These are phyloP conservation scores for Talaromyces sp. DNA, from an alignment of 2,329 filamentous ascomycete genomes.

Conservation along the genomic window DNA sequence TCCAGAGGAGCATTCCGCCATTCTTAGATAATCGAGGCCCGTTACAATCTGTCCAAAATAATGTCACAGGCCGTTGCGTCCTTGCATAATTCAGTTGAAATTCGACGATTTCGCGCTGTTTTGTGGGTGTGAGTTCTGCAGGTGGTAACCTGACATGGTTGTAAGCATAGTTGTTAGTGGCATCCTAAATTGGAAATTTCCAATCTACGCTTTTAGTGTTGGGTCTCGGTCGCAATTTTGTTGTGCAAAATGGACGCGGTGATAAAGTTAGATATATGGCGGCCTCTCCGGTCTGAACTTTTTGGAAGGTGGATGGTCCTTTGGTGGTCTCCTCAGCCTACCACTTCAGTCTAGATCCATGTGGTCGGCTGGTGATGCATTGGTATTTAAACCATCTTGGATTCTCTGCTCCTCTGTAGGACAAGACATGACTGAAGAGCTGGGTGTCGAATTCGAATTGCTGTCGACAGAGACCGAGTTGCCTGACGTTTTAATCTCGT, in stretches of 20 bases:
- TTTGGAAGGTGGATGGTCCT: background rate
- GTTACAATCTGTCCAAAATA: background rate
- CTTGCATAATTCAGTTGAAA: background rate
- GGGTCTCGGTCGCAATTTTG: background rate
- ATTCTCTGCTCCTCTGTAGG: conserved; percentile 15
- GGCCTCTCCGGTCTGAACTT: too few relatives aligned
- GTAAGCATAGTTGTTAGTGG: background rate
- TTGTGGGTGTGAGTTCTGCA: background rate
- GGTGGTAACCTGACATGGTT: background rate
- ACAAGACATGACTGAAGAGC: conserved; percentile 17
- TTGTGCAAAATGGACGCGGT: background rate
- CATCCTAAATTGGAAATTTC: background rate
- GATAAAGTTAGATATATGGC: background rate
- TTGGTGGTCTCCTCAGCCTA: conserved; percentile 3
- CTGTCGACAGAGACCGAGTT: conserved; percentile 12
- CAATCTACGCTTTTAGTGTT: background rate
- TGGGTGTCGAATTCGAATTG: conserved; percentile 16
- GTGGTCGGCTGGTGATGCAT: conserved; percentile 16
- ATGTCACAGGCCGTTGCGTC: background rate
- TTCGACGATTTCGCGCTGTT: background rate
- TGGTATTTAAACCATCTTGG: conserved; percentile 2
- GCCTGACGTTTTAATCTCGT: conserved; percentile 9
- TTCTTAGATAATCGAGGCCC: background rate
- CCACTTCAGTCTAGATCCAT: conserved; percentile 30
- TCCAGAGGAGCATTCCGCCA: background rate